phyloP scores from a whole-genome alignment of 148 eudicot species.

The Cornus suecica region DNA sequence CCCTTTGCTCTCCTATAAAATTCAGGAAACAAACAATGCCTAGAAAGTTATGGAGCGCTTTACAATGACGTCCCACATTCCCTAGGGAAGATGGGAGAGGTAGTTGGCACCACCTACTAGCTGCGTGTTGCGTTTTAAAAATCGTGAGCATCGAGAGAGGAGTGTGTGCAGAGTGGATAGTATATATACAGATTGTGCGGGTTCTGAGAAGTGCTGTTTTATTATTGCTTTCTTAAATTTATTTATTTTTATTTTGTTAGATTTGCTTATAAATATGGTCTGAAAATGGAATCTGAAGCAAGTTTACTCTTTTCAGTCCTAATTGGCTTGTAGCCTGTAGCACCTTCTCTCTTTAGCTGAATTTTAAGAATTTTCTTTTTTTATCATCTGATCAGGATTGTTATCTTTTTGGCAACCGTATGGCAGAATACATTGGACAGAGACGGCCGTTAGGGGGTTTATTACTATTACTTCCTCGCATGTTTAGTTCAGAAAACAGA shows the following conservation, averaged over 20 bases:
- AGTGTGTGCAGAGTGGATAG: too few relatives aligned
- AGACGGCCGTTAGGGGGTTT: conserved; percentile 85
- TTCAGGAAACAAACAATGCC: background rate
- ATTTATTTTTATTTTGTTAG: background rate
- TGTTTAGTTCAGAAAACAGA: conserved; percentile 44
- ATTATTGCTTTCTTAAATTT: too few relatives aligned
- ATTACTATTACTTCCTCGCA: conserved; percentile 72
- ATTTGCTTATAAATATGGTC: background rate
- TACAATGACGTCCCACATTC: too few relatives aligned
- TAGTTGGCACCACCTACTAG: too few relatives aligned
- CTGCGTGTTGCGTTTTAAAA: too few relatives aligned
- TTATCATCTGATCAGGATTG: conserved; percentile 10
- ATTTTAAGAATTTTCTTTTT: background rate
- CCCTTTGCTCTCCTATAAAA: background rate
- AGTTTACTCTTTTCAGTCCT: conserved; percentile 2
- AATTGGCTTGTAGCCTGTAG: background rate
- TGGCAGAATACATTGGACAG: conserved; percentile 70
- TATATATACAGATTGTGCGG: too few relatives aligned
- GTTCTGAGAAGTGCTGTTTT: too few relatives aligned
- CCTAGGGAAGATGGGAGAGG: too few relatives aligned
- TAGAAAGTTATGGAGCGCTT: background rate
- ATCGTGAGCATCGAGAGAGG: too few relatives aligned
- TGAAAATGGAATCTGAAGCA: background rate
- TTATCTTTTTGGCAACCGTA: background rate
- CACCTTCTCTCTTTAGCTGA: background rate